These are phyloP conservation scores for Parachaetomium inaequale DNA, from an alignment of 495 filamentous ascomycete species.

Conservation along the genomic window DNA sequence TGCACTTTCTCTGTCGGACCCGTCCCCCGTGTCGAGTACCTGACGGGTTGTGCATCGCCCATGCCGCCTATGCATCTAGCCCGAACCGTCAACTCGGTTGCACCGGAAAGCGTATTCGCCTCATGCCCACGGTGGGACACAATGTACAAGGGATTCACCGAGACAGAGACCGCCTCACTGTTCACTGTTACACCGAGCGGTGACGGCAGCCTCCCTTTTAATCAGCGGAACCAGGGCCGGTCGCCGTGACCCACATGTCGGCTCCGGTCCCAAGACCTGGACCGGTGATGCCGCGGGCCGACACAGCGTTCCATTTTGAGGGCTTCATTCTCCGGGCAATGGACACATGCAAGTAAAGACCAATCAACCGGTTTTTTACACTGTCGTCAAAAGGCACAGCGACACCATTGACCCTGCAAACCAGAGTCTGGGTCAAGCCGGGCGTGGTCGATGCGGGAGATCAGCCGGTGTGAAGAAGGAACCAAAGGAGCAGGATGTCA, in stretches of 20 bases:
- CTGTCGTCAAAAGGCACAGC: neutral
- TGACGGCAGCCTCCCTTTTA: neutral
- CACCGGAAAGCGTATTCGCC: too few relatives aligned
- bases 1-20: too few relatives aligned
- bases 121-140: too few relatives aligned
- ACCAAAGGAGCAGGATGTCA: too few relatives aligned
- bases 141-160: too few relatives aligned
- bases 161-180: neutral
- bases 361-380: neutral
- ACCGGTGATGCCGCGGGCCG: neutral
- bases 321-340: neutral
- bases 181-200: neutral
- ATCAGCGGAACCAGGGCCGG: neutral
- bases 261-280: neutral
- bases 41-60: neutral
- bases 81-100: too few relatives aligned
- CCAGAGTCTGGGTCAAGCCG: too few relatives aligned
- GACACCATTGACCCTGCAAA: too few relatives aligned
- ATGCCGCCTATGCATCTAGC: too few relatives aligned
- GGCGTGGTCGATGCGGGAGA: too few relatives aligned
- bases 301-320: neutral
- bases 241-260: neutral
- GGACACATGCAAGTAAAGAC: neutral
- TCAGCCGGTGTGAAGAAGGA: too few relatives aligned
- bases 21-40: neutral